Conservation (phyloP, 495 filamentous ascomycete genomes). For the Hypoxylon fuscum region DNA sequence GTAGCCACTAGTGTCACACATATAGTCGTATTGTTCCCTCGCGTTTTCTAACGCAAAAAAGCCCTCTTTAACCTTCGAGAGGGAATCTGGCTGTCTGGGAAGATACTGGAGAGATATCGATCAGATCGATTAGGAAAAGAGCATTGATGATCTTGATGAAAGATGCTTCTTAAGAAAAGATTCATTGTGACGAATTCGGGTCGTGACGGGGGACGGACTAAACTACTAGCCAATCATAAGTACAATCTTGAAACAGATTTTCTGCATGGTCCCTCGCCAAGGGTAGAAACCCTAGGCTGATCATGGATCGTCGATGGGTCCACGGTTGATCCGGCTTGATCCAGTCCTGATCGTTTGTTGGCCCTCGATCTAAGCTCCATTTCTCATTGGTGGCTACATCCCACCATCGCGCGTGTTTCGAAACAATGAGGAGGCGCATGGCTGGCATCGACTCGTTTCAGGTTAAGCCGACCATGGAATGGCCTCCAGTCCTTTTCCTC, state of each 20-base stretch:
- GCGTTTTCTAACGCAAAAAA: constrained; percentile 1
- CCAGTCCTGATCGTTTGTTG: constrained; percentile 32
- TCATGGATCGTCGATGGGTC: constrained; percentile 41
- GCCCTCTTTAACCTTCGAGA: not conserved
- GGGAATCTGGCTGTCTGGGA: no score
- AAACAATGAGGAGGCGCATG: constrained; percentile 45
- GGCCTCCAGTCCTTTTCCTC: constrained; percentile 30
- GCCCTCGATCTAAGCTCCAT: constrained; percentile 17
- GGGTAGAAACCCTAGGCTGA: constrained; percentile 31
- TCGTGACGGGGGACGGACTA: constrained; percentile 13
- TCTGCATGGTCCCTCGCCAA: constrained; percentile 42
- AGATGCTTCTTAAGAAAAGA: constrained; percentile 19
- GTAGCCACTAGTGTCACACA: constrained; percentile 15
- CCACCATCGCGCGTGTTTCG: constrained; percentile 48
- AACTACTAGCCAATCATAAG: constrained; percentile 33
- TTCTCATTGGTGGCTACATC: constrained; percentile 43
- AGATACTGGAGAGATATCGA: not conserved
- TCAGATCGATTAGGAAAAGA: constrained; percentile 1
- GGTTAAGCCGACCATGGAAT: constrained; percentile 45
- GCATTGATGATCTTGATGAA: constrained; percentile 10
- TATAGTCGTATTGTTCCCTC: constrained; percentile 2
- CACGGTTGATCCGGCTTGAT: constrained; percentile 36
- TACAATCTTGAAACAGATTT: constrained; percentile 42
- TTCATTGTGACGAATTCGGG: constrained; percentile 20
- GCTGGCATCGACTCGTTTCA: constrained; percentile 48